Conservation (phyloP, 352 stramenopile species). For the Globisporangium mamillatum region DNA sequence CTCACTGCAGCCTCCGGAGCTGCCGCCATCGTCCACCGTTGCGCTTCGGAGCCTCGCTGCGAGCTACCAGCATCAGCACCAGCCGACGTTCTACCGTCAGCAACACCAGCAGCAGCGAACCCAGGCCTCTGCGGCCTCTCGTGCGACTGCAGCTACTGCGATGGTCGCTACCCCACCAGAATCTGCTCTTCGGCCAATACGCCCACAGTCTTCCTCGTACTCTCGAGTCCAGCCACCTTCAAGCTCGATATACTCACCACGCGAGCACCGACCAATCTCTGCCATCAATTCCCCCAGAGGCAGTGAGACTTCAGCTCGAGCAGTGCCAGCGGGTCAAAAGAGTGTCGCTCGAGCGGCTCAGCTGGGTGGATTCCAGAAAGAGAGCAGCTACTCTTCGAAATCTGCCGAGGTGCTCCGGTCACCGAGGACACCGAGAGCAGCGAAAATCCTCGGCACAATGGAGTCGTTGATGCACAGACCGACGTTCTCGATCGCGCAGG, state of each 20-base stretch:
- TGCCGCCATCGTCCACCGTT: constrained; percentile 22
- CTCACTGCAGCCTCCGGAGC: constrained; percentile 20
- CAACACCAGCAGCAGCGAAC: background rate
- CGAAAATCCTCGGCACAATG: constrained; percentile 3
- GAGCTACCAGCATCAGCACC: constrained; percentile 2
- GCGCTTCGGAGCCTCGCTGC: constrained; percentile 13
- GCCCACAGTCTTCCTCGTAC: constrained; percentile 4
- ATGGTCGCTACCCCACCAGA: background rate
- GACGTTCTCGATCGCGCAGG: constrained; percentile 15
- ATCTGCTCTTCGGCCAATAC: background rate
- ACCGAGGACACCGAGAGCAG: background rate
- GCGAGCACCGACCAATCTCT: background rate
- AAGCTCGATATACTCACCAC: background rate
- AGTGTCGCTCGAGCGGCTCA: background rate
- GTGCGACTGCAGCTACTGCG: background rate
- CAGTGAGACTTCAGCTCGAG: background rate
- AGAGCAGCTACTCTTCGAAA: background rate
- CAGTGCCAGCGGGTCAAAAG: background rate
- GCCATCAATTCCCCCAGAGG: background rate
- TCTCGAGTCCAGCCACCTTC: background rate
- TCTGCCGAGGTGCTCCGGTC: background rate
- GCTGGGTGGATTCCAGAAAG: background rate
- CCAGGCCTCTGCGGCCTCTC: background rate
- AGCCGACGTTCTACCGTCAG: background rate
- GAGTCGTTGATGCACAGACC: constrained; percentile 20